phyloP scores from a whole-genome alignment of 1,139 yeast species.

The Geotrichum candidum region DNA sequence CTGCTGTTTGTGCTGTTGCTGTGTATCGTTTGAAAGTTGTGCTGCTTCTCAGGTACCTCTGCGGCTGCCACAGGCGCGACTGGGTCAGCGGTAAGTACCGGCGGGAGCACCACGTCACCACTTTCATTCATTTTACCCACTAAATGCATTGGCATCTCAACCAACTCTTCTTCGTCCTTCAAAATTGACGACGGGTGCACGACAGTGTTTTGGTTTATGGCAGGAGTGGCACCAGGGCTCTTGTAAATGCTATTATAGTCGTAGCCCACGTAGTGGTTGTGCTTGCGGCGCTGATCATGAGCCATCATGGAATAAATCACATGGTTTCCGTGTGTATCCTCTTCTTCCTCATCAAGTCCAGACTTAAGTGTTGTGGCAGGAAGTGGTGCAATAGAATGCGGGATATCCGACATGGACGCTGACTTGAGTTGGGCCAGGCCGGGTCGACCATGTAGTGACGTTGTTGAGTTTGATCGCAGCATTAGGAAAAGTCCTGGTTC shows the following conservation, averaged over 20 bases:
- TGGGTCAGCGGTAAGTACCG: too few species aligned
- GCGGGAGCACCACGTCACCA: too few species aligned
- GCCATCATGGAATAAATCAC: slow-evolving; percentile 44
- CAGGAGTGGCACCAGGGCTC: slow-evolving; percentile 26
- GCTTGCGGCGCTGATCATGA: too few species aligned
- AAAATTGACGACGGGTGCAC: slow-evolving; percentile 3
- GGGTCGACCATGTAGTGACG: too few species aligned
- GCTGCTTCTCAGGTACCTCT: too few species aligned
- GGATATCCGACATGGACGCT: too few species aligned
- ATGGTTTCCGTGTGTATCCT: slow-evolving; percentile 40
- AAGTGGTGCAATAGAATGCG: slow-evolving; percentile 55
- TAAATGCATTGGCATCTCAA: slow-evolving; percentile 16
- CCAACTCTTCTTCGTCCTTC: background rate
- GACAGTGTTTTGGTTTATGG: background rate
- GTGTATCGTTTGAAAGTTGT: too few species aligned
- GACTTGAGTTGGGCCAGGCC: too few species aligned
- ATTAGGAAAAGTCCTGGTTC: slow-evolving; percentile 67
- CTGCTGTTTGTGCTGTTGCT: slow-evolving; percentile 2
- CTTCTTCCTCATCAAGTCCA: slow-evolving; percentile 64
- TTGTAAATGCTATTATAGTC: slow-evolving; percentile 78
- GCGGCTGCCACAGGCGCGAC: too few species aligned
- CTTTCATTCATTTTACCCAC: background rate
- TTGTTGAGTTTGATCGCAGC: slow-evolving; percentile 33
- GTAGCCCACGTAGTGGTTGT: slow-evolving; percentile 68
- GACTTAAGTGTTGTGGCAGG: slow-evolving; percentile 80